Base-by-base conservation (phyloP, 2,329 filamentous ascomycete species). In the Teratosphaeria nubilosa region DNA sequence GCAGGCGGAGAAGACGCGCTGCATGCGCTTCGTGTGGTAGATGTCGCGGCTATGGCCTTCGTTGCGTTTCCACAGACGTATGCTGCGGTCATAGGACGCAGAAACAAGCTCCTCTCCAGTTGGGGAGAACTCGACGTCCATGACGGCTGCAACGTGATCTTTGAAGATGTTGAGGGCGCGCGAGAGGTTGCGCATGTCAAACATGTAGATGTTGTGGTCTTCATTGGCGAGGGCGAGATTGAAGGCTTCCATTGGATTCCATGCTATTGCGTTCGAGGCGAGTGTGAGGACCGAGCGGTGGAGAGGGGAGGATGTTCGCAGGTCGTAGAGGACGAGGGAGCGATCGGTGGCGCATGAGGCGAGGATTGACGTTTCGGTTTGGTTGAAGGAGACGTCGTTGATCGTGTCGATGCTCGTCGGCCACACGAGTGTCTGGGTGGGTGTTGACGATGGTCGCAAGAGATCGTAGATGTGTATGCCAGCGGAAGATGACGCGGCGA, bases 1-100 rank as follows among this genome's bases (percentile, higher is more conserved):
- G 61, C 83, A 84, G 53, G 85, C 85, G 10, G 87, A 86, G 77
- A 95, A 95, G 58, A 96, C 91, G 65, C 92, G 84, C 77, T 97
- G 92, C 92, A 96, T 96, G 63, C 94, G 86, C 76, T 96, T 95
- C 20, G 94, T 97, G 77, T 97, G 91, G 75, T 97, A 99, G 54
- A 96, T 85, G 70, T 99, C 94, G 66, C 91, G 82, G 14, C 88
- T 91, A 74, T 94, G 90, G 25, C 92, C 92, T 61, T 86, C 79
- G 63, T 86, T 83, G 58, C 88, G 82, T 70, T 84, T 84, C 88
- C 91, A 97, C 54, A 97, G 77, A 55, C 94, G 85, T 56, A 99
- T 80, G 4, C 90, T 96, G 61, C 91, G 85, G 70, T 95, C 90
- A 75, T 94, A 95, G 0, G 87, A 91, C 5, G 90, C 94, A 14